Evolutionary conservation across 2,329 filamentous ascomycete species (phyloP), one percentile per base, ranked within the genome.

Genomic region (Alternaria brassicicola): DNA sequence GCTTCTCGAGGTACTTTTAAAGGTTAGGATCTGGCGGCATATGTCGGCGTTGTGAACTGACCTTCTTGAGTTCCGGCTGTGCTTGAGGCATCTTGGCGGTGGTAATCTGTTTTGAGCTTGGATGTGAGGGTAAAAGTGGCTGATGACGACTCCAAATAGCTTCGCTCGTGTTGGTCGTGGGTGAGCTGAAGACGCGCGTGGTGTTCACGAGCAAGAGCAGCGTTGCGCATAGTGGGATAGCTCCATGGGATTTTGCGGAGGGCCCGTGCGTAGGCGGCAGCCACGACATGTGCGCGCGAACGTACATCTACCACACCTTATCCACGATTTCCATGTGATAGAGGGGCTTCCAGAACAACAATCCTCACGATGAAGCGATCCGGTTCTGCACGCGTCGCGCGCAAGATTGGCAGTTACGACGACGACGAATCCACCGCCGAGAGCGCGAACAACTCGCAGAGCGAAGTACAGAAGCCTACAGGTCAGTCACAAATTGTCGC

Each of bases 1-100:
- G 88, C 88, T 99, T 99, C 85, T 99, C 95, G 81, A 99, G 93
- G 81, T 99, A 99, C 95, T 99, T 72, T 48, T 50, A 6, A 19
- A 54, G 7, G 65, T 78, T 62, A 77, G 68, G 26, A 39, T 38
- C 15, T 23, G 41, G 52, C 21, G 53, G 31, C 31, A 38, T 30
- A 12, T 7, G 19, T 38, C 10, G 13, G 26, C 21, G 23, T 35
- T 25, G 50, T 9, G 10, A 28, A 55, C 66, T 76, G 81, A 96
- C 95, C 88, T 98, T 99, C 83, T 98, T 99, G 64, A 99, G 87
- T 84, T 99, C 96, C 73, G 95, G 95, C 82, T 98, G 95, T 78
- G 95, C 93, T 88, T 96, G 94, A 82, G 95, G 92, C 95, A 99
- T 99, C 68, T 84, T 90, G 82, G 60, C 45, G 43, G 49, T 41